These are phyloP conservation scores for Musa troglodytarum DNA, from an alignment of 176 grass and related monocot species.

Conservation along the genomic window DNA sequence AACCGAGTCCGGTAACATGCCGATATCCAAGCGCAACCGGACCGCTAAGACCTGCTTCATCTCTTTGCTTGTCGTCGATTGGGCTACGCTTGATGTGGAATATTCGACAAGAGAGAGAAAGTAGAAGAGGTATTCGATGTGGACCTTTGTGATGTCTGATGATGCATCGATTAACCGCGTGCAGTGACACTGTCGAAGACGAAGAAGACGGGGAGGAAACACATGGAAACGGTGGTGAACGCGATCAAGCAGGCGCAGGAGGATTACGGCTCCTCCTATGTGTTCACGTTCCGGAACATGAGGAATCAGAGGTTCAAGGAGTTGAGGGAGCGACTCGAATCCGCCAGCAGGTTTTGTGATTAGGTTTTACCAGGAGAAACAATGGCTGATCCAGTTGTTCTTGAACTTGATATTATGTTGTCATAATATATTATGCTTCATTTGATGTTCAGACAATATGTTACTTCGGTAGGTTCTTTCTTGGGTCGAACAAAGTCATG, in stretches of 20 bases:
- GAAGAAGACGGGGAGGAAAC: slow-evolving; percentile 60
- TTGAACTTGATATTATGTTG: neutral
- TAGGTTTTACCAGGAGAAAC: neutral
- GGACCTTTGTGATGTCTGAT: neutral
- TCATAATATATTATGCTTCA: neutral
- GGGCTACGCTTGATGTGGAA: neutral
- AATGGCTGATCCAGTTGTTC: neutral
- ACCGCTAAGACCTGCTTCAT: slow-evolving; percentile 10
- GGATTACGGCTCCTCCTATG: slow-evolving; percentile 38
- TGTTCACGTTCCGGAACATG: slow-evolving; percentile 87
- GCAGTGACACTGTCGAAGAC: slow-evolving; percentile 79
- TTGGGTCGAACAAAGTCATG: slow-evolving; percentile 96
- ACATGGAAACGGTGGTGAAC: slow-evolving; percentile 59
- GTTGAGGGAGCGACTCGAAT: slow-evolving; percentile 67
- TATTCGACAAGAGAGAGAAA: no score
- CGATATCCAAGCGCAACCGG: slow-evolving; percentile 63
- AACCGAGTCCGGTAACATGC: slow-evolving; percentile 23
- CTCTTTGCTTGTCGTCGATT: neutral
- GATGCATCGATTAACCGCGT: neutral
- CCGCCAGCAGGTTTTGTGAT: slow-evolving; percentile 47
- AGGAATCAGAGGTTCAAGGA: slow-evolving; percentile 87
- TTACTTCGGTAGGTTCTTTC: slow-evolving; percentile 62
- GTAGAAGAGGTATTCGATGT: no score
- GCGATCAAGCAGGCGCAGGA: slow-evolving; percentile 58
- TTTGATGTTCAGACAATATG: neutral